Evolutionary conservation across 768 basidiomycete species (phyloP), one percentile per base, ranked within the genome.

Genomic region (Trametes cingulata): DNA sequence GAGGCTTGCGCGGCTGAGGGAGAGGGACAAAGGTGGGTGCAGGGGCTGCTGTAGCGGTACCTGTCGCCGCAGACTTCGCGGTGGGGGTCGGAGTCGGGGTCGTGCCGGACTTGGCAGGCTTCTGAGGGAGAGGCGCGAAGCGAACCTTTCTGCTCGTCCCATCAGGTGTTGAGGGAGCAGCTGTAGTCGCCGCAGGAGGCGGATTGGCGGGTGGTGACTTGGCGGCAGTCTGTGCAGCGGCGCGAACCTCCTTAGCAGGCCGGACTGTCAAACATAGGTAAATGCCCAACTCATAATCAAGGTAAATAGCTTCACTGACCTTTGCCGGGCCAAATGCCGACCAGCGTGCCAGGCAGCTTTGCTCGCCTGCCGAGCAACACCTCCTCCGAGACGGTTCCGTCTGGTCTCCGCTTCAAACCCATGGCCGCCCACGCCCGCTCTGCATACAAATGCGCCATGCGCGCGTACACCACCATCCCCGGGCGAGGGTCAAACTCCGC

Each of bases 401-500:
- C 49, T 19, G 25, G 27, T 17, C 33, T 14, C 27, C 61, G 33
- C 53, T 45, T 41, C 24, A 59, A 25, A 7, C 62, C 62, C 9
- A 36, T 42, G 49, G 29, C 54, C 12, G 43, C 37, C 58, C 58
- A 60, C 19, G 29, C 14, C 27, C 24, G n/a, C 58, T 64, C 62
- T 15, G 62, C 62, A 12, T 42, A 14, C 20, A 52, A 9, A 27
- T 60, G 54, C 39, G 57, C 39, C 54, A 60, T 60, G 3, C 53
- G 58, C 37, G 62, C 55, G 27, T 52, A 58, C 37, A 54, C 22
- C 22, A 47, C 54, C 53, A 64, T 59, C 27, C 58, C 58, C 7
- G 50, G 49, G 2, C 54, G 33, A 22, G 62, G 62, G 41, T 64
- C 62, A 33, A 35, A 64, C 36, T 22, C 42, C 36, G 35, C 54